Evolutionary conservation across 805 yeast species (phyloP), one percentile per base, ranked within the genome.

Genomic region (Candida caryicola): DNA sequence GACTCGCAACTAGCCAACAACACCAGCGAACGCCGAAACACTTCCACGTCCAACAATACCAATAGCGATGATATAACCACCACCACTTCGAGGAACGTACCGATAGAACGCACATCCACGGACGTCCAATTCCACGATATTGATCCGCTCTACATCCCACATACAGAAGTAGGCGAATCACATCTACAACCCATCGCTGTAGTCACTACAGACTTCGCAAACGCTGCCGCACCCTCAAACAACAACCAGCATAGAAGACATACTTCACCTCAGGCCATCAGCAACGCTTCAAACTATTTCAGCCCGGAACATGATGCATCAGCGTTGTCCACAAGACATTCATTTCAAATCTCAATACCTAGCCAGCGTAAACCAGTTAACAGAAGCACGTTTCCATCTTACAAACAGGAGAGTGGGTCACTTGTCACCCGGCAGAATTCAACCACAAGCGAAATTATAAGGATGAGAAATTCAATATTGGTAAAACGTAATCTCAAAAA

Each of bases 381-480:
- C 10, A 39, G 57, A 31, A 49, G 45, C 29, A 47, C 55, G 3
- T 51, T 50, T 39, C 53, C 58, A 13, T 29, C 46, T 9, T 48
- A 43, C 17, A 44, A 34, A 33, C 25, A n/a, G 15, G 18, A 21
- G 15, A 27, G 17, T 12, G 37, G 23, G 3, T 10, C 23, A 12
- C 26, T 31, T 25, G 25, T 19, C n/a, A 18, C 39, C 39, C 34
- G 37, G 36, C 21, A 51, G 36, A 66, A 59, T 21, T 50, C 64
- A 10, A 51, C 62, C n/a, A 56, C 51, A 34, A 41, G 49, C 26
- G 84, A 79, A 49, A 64, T 76, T 23, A 62, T 66, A 39, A 68
- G 75, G 43, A 71, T 77, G 77, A 62, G 80, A 45, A 65, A 67
- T 36, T 66, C 79, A 0, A 58, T 77, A 12, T 31, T 73, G 12